phyloP scores from a whole-genome alignment of 2,329 filamentous ascomycete genomes.

The Colletotrichum tabaci region DNA sequence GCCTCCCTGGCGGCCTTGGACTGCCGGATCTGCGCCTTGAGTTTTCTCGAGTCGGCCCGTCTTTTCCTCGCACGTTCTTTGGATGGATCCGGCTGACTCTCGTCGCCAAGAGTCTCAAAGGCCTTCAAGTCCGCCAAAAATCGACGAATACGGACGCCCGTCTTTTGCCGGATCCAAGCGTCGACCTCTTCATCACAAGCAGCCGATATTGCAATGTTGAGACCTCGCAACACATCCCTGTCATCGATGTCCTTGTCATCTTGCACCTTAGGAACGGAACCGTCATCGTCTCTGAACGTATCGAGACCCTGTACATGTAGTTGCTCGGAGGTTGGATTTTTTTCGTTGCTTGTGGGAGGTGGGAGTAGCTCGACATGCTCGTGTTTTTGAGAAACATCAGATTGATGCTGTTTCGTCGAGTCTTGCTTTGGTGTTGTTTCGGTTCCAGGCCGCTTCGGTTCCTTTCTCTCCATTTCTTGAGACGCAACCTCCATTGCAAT shows the following conservation, averaged over 20 bases:
- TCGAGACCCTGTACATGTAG: slow-evolving; percentile 1
- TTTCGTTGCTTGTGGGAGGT: background rate
- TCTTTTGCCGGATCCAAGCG: slow-evolving; percentile 64
- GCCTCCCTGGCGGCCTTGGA: slow-evolving; percentile 43
- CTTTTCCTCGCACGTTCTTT: slow-evolving; percentile 49
- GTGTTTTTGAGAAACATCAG: background rate
- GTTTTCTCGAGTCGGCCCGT: slow-evolving; percentile 51
- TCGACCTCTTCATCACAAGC: slow-evolving; percentile 70
- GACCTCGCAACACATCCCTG: slow-evolving; percentile 67
- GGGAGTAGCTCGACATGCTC: background rate
- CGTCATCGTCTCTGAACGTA: slow-evolving; percentile 38
- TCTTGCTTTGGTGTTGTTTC: background rate
- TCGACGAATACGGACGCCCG: slow-evolving; percentile 66
- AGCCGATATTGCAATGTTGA: slow-evolving; percentile 69
- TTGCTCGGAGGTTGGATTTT: background rate
- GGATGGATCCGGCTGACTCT: slow-evolving; percentile 46
- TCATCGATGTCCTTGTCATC: slow-evolving; percentile 60
- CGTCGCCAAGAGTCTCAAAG: slow-evolving; percentile 62
- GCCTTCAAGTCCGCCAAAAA: slow-evolving; percentile 69
- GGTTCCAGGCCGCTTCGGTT: slow-evolving; percentile 33
- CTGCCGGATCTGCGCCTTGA: slow-evolving; percentile 55
- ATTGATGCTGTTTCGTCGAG: background rate
- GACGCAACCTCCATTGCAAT: slow-evolving; percentile 50
- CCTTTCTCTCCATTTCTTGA: slow-evolving; percentile 47
- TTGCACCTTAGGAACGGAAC: slow-evolving; percentile 47